These are phyloP conservation scores for Yamadazyma sp. DNA, from an alignment of 805 yeast genomes.

Conservation along the genomic window DNA sequence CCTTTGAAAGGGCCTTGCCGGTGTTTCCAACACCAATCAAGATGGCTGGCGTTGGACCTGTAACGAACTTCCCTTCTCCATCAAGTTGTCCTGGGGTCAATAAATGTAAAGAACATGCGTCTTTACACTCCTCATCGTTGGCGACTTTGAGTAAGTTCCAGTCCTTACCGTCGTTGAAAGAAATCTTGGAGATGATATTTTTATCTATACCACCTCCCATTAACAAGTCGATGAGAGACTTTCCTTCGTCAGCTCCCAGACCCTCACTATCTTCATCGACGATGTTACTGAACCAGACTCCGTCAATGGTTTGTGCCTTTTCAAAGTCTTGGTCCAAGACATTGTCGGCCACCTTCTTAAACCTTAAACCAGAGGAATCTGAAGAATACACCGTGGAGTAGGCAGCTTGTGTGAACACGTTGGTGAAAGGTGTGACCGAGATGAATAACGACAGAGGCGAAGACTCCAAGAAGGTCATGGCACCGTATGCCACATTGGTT, in stretches of 20 bases:
- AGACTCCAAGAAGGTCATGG: conserved; percentile 38
- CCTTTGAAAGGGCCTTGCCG: conserved; percentile 25
- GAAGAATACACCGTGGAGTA: conserved; percentile 46
- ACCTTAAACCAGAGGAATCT: conserved; percentile 58
- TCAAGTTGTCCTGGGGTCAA: conserved; percentile 30
- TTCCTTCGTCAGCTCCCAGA: conserved; percentile 7
- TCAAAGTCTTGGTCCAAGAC: conserved; percentile 44
- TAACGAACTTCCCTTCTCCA: conserved; percentile 43
- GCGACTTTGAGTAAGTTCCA: conserved; percentile 52
- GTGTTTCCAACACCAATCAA: conserved; percentile 32
- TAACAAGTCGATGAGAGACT: conserved; percentile 27
- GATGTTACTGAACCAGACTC: conserved; percentile 56
- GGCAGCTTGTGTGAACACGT: conserved; percentile 11
- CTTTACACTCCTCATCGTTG: conserved; percentile 47
- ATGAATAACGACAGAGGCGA: conserved; percentile 36
- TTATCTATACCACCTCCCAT: conserved; percentile 20
- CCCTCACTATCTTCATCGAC: conserved; percentile 16
- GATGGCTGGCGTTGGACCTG: conserved; percentile 57
- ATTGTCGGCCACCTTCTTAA: conserved; percentile 43
- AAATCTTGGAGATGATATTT: conserved; percentile 34
- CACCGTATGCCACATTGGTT: conserved; percentile 35
- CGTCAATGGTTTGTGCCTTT: conserved; percentile 55
- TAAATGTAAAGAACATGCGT: conserved; percentile 50
- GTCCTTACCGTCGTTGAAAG: conserved; percentile 53
- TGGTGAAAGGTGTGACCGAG: conserved; percentile 15